Base-by-base conservation (phyloP, 306 rosid genomes). In the Prunus mume region DNA sequence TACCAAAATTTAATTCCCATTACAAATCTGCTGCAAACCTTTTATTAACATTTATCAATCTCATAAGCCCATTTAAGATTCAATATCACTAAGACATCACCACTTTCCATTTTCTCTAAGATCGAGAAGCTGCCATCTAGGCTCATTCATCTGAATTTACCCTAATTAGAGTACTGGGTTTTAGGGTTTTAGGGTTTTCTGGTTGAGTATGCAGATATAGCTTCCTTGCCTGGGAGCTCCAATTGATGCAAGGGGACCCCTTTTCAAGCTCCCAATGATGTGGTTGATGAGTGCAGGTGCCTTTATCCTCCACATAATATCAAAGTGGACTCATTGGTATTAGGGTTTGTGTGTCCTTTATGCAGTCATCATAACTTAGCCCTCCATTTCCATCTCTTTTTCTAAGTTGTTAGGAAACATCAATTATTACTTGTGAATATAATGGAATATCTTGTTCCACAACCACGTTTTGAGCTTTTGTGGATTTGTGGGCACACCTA, bases 401-500 rank as follows among this genome's bases (percentile, higher is more conserved):
- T 76, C 73, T 77, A 68, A 73, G 80, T 65, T 81, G 86, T 82
- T 81, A 81, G 85, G 87, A 83, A 71, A 81, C 90, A 83, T 62
- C 72, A 79, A 83, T 80, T 61, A 71, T 80, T 65, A 54, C 74
- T 58, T 4, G 69, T 34, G 81, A 69, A 70, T 62, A 68, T 25
- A 67, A 12, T 74, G 55, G 60, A 77, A 70, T 68, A 74, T 68
- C 68, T 77, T 69, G 57, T 43, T 66, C 82, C 18, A 55, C 74
- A 69, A 24, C 32, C 82, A 63, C 47, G 46, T 41, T 72, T 55
- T 56, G 3, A 38, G 46, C 28, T 13, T 49, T 28, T 71, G 57
- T 69, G 55, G 25, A 18, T 64, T 10, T 62, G 62, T 70, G 70
- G 76, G 22, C 58, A 80, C 65, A 38, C 76, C 69, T 71, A 24